Percentiles rank a stretch among this genome's conserved stretches.
These are phyloP conservation scores for Caloboletus firmus DNA, from an alignment of 1,284 basidiomycete species.

Conservation along the genomic window DNA sequence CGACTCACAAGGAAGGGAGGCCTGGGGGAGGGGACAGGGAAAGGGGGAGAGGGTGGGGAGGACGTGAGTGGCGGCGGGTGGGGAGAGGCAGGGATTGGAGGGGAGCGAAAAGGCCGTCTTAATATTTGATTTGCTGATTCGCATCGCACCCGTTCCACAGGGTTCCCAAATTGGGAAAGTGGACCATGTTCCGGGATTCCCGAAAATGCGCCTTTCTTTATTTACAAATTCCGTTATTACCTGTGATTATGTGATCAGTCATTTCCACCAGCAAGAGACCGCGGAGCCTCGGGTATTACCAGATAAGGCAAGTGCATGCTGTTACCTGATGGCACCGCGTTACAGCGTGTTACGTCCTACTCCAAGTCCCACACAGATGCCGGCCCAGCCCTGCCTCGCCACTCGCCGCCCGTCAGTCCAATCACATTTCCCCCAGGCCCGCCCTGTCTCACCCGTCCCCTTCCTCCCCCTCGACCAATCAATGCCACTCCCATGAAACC, in stretches of 20 bases:
- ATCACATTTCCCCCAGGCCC: conserved; percentile 17
- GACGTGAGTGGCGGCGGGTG: conserved; percentile 10
- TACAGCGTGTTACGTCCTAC: conserved; percentile 29
- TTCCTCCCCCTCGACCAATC: neutral
- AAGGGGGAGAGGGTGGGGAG: neutral
- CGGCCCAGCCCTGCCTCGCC: conserved; percentile 29
- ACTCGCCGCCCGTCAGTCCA: conserved; percentile 17
- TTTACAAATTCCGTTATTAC: conserved; percentile 37
- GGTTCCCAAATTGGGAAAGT: conserved; percentile 14
- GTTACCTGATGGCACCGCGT: conserved; percentile 23
- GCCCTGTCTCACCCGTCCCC: conserved; percentile 10
- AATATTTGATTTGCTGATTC: conserved; percentile 42
- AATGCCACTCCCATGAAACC: conserved; percentile 16
- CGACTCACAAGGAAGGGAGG: conserved; percentile 13
- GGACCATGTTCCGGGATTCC: conserved; percentile 27
- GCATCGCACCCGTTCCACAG: conserved; percentile 34
- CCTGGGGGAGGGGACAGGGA: neutral
- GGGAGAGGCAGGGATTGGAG: conserved; percentile 23
- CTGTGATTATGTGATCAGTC: conserved; percentile 31
- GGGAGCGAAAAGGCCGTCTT: conserved; percentile 32
- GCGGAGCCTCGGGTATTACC: conserved; percentile 29
- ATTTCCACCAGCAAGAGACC: conserved; percentile 33
- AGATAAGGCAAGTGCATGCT: conserved; percentile 26
- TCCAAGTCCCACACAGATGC: conserved; percentile 22
- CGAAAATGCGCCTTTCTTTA: conserved; percentile 27